Evolutionary conservation across 148 eudicot genomes (phyloP).

Genomic region (Polygonum aviculare): DNA sequence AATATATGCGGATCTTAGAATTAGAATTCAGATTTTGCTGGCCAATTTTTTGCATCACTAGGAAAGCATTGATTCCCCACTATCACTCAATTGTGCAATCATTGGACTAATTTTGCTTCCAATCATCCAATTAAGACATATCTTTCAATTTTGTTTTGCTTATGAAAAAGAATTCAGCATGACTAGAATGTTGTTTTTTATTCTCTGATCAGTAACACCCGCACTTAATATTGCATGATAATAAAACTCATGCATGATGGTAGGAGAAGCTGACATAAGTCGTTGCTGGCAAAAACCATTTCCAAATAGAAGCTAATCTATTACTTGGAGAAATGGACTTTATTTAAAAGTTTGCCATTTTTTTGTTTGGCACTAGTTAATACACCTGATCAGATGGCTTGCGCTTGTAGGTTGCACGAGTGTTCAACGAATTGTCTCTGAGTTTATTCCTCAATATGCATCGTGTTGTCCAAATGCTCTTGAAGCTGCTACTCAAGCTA

Average conservation of each 20-base stretch:
- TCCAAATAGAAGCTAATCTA: background rate
- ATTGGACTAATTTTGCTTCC: background rate
- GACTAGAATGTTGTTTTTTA: background rate
- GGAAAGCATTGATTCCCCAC: background rate
- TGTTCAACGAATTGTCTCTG: conserved; percentile 71
- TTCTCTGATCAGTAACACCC: background rate
- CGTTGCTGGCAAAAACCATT: background rate
- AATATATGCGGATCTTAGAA: background rate
- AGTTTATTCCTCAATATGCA: conserved; percentile 70
- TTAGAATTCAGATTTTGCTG: background rate
- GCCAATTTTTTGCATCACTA: background rate
- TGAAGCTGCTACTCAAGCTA: conserved; percentile 85
- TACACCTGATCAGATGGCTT: background rate
- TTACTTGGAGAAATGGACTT: background rate
- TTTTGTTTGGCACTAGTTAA: background rate
- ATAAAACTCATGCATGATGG: background rate
- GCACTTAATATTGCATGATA: background rate
- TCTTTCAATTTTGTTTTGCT: background rate
- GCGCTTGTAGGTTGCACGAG: conserved; percentile 61
- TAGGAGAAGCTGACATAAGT: background rate
- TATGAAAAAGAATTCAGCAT: background rate
- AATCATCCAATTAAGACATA: background rate
- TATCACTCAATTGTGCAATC: background rate
- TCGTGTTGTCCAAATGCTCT: conserved; percentile 85
- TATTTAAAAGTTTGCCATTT: background rate